Evolutionary conservation across 164 flowering plant species (phyloP).

Genomic region (Platanus orientalis): DNA sequence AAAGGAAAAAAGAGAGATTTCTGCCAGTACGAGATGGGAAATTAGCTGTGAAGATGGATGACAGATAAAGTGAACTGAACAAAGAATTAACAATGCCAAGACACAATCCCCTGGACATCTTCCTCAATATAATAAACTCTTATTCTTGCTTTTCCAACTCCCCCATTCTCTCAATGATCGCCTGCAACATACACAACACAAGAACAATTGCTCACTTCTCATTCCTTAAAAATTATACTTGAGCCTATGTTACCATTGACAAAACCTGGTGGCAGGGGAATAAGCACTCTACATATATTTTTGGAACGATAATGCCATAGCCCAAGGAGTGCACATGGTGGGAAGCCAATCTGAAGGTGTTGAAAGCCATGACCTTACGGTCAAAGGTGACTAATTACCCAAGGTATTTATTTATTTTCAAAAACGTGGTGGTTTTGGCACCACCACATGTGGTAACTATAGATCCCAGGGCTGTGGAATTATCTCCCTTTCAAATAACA

Average conservation of each 20-base stretch:
- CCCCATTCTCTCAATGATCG: conserved; percentile 95
- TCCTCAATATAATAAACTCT: neutral
- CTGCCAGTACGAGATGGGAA: neutral
- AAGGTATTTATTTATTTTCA: neutral
- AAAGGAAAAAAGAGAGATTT: neutral
- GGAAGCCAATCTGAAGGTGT: neutral
- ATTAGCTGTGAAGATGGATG: neutral
- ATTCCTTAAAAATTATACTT: too few species aligned
- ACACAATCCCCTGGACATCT: neutral
- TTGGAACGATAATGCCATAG: too few species aligned
- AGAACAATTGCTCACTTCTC: neutral
- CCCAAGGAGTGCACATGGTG: neutral
- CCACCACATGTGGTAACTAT: too few species aligned
- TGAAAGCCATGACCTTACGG: neutral
- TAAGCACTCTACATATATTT: too few species aligned
- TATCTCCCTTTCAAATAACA: neutral
- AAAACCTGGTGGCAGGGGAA: too few species aligned
- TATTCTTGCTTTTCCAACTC: conserved; percentile 75
- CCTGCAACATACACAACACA: conserved; percentile 41
- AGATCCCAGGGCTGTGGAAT: too few species aligned
- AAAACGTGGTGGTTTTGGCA: too few species aligned
- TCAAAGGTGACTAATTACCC: neutral
- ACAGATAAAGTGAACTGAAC: neutral
- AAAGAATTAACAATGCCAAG: neutral
- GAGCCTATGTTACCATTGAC: neutral